Percentiles rank a stretch among this genome's conserved stretches.
Conservation (phyloP, 2,329 filamentous ascomycete genomes). For the Cladosporium sp. region DNA sequence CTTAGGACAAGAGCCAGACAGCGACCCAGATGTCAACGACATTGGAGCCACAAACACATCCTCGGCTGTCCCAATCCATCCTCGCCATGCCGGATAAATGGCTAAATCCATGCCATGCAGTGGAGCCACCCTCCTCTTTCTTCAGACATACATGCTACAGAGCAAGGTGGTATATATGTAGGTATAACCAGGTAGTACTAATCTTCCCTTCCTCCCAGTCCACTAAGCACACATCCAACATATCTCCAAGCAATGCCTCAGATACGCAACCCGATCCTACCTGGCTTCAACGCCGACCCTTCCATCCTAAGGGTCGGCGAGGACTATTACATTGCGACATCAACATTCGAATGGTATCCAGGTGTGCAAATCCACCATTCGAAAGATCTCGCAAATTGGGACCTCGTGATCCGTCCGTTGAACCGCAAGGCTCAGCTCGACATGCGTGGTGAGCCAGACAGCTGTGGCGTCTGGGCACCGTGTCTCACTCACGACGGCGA, state of each 20-base stretch:
- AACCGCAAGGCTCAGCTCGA: slow-evolving; percentile 50
- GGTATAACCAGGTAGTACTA: not conserved
- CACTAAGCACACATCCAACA: not conserved
- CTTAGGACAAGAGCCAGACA: too few relatives aligned
- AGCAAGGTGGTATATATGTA: not conserved
- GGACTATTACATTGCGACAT: slow-evolving; percentile 58
- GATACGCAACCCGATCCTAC: slow-evolving; percentile 48
- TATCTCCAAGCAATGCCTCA: slow-evolving; percentile 4
- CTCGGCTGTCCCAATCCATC: slow-evolving; percentile 7
- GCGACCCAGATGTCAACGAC: too few relatives aligned
- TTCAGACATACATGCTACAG: not conserved
- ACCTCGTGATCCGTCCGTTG: slow-evolving; percentile 50
- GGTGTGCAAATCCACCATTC: slow-evolving; percentile 59
- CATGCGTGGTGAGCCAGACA: slow-evolving; percentile 48
- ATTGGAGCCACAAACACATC: too few relatives aligned
- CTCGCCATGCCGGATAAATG: slow-evolving; percentile 7
- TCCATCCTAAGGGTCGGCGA: slow-evolving; percentile 48
- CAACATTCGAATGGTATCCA: slow-evolving; percentile 60
- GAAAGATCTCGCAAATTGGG: slow-evolving; percentile 50
- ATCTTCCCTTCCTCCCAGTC: not conserved
- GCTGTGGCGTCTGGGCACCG: slow-evolving; percentile 48
- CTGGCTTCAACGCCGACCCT: slow-evolving; percentile 61
- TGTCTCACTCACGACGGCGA: slow-evolving; percentile 59
- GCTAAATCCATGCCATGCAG: slow-evolving; percentile 2
- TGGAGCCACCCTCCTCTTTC: not conserved